Percentiles rank a stretch among this genome's conserved stretches.
phyloP scores from a whole-genome alignment of 345 rosid genomes.

The Mallotus nudiflorus region DNA sequence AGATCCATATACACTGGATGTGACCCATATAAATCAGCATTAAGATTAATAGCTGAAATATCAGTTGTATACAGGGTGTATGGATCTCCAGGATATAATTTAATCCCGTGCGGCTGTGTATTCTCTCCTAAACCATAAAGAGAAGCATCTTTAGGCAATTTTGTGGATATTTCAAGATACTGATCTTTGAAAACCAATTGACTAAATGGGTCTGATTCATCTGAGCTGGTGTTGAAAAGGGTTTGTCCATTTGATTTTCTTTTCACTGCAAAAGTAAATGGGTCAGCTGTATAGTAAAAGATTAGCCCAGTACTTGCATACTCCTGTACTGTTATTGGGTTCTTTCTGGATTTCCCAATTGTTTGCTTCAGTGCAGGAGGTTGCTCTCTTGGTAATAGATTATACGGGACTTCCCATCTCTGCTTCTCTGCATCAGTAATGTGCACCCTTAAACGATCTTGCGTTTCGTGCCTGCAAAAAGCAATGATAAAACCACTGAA shows the following conservation, averaged over 20 bases:
- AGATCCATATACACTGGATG: conserved; percentile 98
- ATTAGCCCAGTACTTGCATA: conserved; percentile 61
- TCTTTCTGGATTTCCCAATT: conserved; percentile 52
- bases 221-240: conserved; percentile 75
- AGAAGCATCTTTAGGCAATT: conserved; percentile 76
- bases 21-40: conserved; percentile 84
- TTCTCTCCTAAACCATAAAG: conserved; percentile 91
- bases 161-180: conserved; percentile 90
- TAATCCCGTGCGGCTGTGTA: conserved; percentile 94
- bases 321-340: conserved; percentile 47
- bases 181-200: conserved; percentile 89
- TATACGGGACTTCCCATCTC: conserved; percentile 97
- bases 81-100: conserved; percentile 84
- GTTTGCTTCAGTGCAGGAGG: conserved; percentile 54
- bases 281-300: conserved; percentile 67
- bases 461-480: conserved; percentile 70
- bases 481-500: neutral
- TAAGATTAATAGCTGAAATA: conserved; percentile 76
- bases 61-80: conserved; percentile 90
- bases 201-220: conserved; percentile 48
- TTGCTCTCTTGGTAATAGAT: conserved; percentile 70
- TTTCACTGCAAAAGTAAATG: conserved; percentile 85
- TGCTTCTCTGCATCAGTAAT: conserved; percentile 84
- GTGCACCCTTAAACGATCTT: conserved; percentile 72
- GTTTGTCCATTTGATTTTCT: conserved; percentile 73